Base-by-base conservation (phyloP, 1,139 yeast genomes). In the Taphrina wiesneri region DNA sequence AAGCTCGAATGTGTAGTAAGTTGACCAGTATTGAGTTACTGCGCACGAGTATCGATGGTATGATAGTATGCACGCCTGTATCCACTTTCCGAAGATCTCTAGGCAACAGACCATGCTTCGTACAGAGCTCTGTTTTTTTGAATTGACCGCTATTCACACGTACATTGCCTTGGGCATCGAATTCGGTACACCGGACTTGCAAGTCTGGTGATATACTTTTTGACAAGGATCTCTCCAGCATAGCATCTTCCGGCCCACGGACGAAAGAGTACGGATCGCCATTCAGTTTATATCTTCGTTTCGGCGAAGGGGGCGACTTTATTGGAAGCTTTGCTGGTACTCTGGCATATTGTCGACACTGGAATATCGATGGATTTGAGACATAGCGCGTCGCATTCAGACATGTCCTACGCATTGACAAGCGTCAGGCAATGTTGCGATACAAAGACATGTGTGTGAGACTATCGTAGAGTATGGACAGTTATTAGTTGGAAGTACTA, bases 1-100 rank as follows among this genome's bases (percentile, higher is more conserved):
- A 81, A 0, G 98, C 97, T 70, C 91, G 87, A 47, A 93, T 89
- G 74, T 93, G 96, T 60, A 92, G 78, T 67, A 93, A 78, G 73
- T 90, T 91, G 56, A 93, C 85, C 59, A 93, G 77, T 32, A 92
- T 88, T 46, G 96, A 87, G 72, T 85, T 84, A 36, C 87, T 84
- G 63, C 97, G 83, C 17, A 91, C 87, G 74, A 90, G 81, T 49
- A 93, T 86, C 36, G 93, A 85, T 0, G 99, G 99, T 9, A 90
- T 93, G 41, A 93, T 88, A 75, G 91, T 96, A 69, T 89, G 86
- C 30, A 89, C 83, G 0, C 96, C 90, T 6, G 96, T 87, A 76
- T 93, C 99, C 66, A 95, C 87, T 72, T 90, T 90, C 3, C 97
- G 78, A 64, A 90, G 78, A 75, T 90, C 97, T 70, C 97, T 81